Percentiles rank a stretch among this genome's conserved stretches.
Conservation (phyloP, 2,329 filamentous ascomycete species). For the Penicillium sp. region DNA sequence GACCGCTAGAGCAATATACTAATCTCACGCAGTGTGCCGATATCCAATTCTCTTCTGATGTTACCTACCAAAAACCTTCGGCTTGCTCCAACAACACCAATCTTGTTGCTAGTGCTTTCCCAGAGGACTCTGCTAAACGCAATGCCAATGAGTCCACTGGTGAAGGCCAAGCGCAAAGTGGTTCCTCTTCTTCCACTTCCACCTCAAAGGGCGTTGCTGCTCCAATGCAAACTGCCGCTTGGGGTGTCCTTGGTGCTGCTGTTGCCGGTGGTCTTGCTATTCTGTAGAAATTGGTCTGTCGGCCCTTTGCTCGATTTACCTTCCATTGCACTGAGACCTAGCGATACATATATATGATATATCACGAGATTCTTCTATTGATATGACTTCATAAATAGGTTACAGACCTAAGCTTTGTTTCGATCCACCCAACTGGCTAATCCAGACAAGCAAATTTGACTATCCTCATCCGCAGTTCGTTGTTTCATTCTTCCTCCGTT, state of each 20-base stretch:
- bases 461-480: too few relatives aligned
- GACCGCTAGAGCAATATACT: background rate
- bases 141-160: constrained; percentile 47
- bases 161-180: constrained; percentile 32
- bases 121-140: constrained; percentile 33
- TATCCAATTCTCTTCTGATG: constrained; percentile 59
- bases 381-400: too few relatives aligned
- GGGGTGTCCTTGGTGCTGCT: constrained; percentile 37
- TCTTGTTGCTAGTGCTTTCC: constrained; percentile 48
- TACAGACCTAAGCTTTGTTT: too few relatives aligned
- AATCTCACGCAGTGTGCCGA: constrained; percentile 60
- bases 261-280: constrained; percentile 34
- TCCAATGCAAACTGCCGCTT: constrained; percentile 35
- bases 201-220: constrained; percentile 31
- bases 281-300: constrained; percentile 20
- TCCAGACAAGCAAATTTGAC: too few relatives aligned
- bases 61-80: constrained; percentile 43
- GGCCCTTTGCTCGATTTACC: background rate
- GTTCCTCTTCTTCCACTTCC: constrained; percentile 9
- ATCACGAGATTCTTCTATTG: background rate
- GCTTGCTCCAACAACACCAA: constrained; percentile 59
- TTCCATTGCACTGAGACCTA: background rate
- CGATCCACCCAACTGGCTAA: too few relatives aligned
- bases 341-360: background rate
- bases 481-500: too few relatives aligned